Percentiles rank a stretch among this genome's conserved stretches.
Conservation (phyloP, 495 filamentous ascomycete species). For the Hypoxylon crocopeplum region DNA sequence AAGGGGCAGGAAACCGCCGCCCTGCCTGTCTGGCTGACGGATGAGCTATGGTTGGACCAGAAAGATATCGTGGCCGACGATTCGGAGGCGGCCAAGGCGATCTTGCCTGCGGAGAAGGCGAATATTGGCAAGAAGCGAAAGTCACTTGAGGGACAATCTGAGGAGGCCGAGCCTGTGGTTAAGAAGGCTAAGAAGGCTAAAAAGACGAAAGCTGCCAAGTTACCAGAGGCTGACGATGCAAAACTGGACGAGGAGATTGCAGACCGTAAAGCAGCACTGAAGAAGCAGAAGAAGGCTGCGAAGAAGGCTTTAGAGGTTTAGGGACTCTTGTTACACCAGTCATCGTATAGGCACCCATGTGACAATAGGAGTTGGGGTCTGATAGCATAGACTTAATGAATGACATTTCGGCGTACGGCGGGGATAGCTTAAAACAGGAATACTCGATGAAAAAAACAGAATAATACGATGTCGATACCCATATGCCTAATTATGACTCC, state of each 20-base stretch:
- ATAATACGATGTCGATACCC: slow-evolving; percentile 6
- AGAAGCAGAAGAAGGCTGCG: slow-evolving; percentile 64
- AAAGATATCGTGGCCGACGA: slow-evolving; percentile 73
- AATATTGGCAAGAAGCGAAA: slow-evolving; percentile 74
- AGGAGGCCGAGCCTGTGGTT: slow-evolving; percentile 48
- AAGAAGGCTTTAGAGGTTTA: slow-evolving; percentile 61
- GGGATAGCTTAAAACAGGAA: slow-evolving; percentile 20
- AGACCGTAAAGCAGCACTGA: slow-evolving; percentile 64
- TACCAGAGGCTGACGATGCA: slow-evolving; percentile 57
- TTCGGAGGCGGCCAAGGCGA: slow-evolving; percentile 54
- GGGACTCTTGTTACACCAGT: slow-evolving; percentile 4
- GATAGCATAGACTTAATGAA: slow-evolving; percentile 34
- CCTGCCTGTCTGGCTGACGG: slow-evolving; percentile 88
- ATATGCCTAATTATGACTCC: slow-evolving; percentile 10
- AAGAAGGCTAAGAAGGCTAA: slow-evolving; percentile 60
- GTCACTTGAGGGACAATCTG: slow-evolving; percentile 44
- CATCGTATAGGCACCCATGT: slow-evolving; percentile 22
- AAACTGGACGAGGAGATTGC: slow-evolving; percentile 66
- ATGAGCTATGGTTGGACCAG: slow-evolving; percentile 87
- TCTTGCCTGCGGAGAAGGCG: slow-evolving; percentile 55
- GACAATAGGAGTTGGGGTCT: slow-evolving; percentile 40
- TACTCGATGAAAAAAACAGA: slow-evolving; percentile 9
- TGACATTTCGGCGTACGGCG: slow-evolving; percentile 20
- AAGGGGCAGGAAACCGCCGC: slow-evolving; percentile 82
- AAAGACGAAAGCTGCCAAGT: slow-evolving; percentile 58